These are phyloP conservation scores for Nakazawaea wyomingensis DNA, from an alignment of 805 yeast species.

Conservation along the genomic window DNA sequence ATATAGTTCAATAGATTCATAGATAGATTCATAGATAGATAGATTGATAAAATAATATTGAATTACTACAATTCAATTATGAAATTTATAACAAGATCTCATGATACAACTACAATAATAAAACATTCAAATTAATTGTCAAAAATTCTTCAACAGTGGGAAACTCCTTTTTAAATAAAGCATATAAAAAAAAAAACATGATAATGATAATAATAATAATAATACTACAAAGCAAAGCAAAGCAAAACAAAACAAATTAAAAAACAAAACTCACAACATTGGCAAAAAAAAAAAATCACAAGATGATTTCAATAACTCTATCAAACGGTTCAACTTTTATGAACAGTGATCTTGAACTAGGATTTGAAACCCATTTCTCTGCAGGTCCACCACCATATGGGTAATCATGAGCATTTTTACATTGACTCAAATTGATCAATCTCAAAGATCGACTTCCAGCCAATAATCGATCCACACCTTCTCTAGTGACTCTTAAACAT, in stretches of 20 bases:
- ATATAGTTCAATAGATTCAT: too few relatives aligned
- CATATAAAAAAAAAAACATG: too few relatives aligned
- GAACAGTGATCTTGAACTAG: conserved; percentile 52
- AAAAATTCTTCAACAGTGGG: too few relatives aligned
- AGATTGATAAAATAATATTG: too few relatives aligned
- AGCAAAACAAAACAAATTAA: neutral
- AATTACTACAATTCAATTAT: too few relatives aligned
- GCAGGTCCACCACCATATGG: conserved; percentile 50
- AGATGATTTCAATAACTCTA: conserved; percentile 52
- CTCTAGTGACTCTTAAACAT: conserved; percentile 70
- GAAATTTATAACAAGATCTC: too few relatives aligned
- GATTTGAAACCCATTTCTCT: conserved; percentile 43
- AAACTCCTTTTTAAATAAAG: too few relatives aligned
- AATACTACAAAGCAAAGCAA: too few relatives aligned
- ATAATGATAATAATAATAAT: too few relatives aligned
- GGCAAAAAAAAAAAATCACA: conserved; percentile 24
- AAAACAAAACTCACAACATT: neutral
- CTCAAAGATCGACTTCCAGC: conserved; percentile 49
- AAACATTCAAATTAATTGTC: too few relatives aligned
- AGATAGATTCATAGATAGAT: too few relatives aligned
- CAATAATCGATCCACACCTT: conserved; percentile 66
- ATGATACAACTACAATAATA: too few relatives aligned
- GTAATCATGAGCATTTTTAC: conserved; percentile 61
- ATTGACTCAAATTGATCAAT: conserved; percentile 60
- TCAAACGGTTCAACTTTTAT: conserved; percentile 44